Percentiles rank a stretch among this genome's conserved stretches.
Conservation (phyloP, 345 rosid genomes). For the Citrus glauca region DNA sequence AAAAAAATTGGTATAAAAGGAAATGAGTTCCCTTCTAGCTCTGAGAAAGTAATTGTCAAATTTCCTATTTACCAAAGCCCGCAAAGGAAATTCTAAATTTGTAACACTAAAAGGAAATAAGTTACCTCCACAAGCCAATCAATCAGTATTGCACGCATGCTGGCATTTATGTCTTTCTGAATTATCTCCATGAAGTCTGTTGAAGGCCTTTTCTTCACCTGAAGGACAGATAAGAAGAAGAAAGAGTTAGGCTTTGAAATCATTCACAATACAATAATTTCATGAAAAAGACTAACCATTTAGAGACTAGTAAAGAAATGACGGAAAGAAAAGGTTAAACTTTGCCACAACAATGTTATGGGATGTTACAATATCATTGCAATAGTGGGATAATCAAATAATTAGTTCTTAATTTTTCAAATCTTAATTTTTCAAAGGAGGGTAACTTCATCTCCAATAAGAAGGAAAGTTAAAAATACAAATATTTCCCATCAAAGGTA, state of each 20-base stretch:
- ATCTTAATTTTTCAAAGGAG: background rate
- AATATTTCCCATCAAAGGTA: background rate
- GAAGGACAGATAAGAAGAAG: background rate
- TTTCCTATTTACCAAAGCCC: background rate
- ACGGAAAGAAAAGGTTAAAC: background rate
- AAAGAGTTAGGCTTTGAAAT: background rate
- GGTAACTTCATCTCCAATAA: background rate
- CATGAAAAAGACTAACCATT: background rate
- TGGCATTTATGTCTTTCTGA: conserved; percentile 80
- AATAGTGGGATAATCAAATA: background rate
- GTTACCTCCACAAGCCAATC: conserved; percentile 98
- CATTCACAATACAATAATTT: background rate
- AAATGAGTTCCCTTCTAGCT: background rate
- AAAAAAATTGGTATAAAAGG: no score
- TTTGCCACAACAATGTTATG: background rate
- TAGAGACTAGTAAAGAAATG: background rate
- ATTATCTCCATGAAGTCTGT: conserved; percentile 70
- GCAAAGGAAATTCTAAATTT: background rate
- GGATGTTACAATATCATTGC: background rate
- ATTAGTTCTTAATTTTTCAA: background rate
- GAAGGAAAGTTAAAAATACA: background rate
- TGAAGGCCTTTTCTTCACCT: conserved; percentile 82
- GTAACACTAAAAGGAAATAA: background rate
- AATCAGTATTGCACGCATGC: conserved; percentile 80
- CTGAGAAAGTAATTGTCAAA: background rate